phyloP scores from a whole-genome alignment of 2,329 filamentous ascomycete genomes.

The Aspergillus novoparasiticus region DNA sequence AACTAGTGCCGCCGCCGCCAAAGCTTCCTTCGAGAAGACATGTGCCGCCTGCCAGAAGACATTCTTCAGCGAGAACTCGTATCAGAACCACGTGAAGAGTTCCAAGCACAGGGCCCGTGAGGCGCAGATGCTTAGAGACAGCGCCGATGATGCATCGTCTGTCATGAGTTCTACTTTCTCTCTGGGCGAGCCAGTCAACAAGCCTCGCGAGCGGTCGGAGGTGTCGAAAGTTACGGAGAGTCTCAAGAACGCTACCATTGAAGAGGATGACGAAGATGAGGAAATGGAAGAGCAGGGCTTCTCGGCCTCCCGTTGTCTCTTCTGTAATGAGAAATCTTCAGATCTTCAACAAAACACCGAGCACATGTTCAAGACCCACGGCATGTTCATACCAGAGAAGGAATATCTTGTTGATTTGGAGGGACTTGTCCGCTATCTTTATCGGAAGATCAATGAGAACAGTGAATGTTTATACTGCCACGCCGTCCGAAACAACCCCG shows the following conservation, averaged over 20 bases:
- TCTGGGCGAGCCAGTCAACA: slow-evolving; percentile 73
- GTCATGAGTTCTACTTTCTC: slow-evolving; percentile 91
- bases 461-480: slow-evolving; percentile 88
- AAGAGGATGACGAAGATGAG: slow-evolving; percentile 55
- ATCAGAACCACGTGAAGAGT: slow-evolving; percentile 86
- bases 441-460: slow-evolving; percentile 75
- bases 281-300: slow-evolving; percentile 48
- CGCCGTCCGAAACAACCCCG: slow-evolving; percentile 75
- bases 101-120: slow-evolving; percentile 81
- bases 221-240: slow-evolving; percentile 76
- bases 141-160: slow-evolving; percentile 71
- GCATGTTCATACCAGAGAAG: slow-evolving; percentile 94
- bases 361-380: slow-evolving; percentile 91
- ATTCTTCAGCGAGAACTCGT: slow-evolving; percentile 96
- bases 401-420: slow-evolving; percentile 80
- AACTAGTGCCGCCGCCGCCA: slow-evolving; percentile 80
- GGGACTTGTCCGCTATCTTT: slow-evolving; percentile 76
- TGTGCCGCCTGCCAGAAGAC: slow-evolving; percentile 86
- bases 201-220: slow-evolving; percentile 65
- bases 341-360: slow-evolving; percentile 73
- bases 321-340: slow-evolving; percentile 86
- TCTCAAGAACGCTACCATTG: slow-evolving; percentile 66
- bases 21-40: slow-evolving; percentile 81
- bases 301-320: slow-evolving; percentile 69
- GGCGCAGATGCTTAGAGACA: slow-evolving; percentile 50